Conservation (phyloP, 2,329 filamentous ascomycete genomes). For the Magnaporthiopsis incrustans region DNA sequence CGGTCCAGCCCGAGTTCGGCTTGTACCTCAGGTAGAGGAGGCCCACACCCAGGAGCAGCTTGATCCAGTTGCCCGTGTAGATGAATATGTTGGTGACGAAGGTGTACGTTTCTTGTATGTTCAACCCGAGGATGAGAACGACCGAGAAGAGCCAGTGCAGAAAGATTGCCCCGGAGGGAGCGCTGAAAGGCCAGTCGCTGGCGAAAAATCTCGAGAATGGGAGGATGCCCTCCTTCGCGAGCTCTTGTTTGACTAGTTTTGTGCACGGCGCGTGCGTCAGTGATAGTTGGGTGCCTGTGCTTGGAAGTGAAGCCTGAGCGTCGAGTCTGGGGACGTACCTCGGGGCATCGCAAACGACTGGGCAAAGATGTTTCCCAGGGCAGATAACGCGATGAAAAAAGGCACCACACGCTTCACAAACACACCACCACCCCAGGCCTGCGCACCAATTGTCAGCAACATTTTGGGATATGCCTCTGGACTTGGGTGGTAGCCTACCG, state of each 20-base stretch:
- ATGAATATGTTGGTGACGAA: conserved; percentile 26
- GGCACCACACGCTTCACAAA: conserved; percentile 22
- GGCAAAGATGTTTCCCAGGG: conserved; percentile 24
- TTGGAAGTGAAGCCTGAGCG: no score
- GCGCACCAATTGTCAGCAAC: conserved; percentile 5
- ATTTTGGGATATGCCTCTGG: no score
- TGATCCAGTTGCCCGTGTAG: conserved; percentile 25
- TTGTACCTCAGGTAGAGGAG: conserved; percentile 23
- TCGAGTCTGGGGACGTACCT: conserved; percentile 7
- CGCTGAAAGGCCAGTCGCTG: conserved; percentile 25
- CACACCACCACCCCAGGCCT: conserved; percentile 21
- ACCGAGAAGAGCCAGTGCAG: conserved; percentile 26
- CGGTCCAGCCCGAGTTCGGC: conserved; percentile 18
- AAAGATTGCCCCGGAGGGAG: conserved; percentile 24
- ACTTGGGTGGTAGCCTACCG: conserved; percentile 9
- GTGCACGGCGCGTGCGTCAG: no score
- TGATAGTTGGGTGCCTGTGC: no score
- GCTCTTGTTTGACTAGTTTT: conserved; percentile 24
- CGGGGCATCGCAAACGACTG: conserved; percentile 24
- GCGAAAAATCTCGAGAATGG: conserved; percentile 26
- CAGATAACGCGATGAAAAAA: conserved; percentile 23
- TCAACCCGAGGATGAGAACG: conserved; percentile 22
- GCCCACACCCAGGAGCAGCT: conserved; percentile 19
- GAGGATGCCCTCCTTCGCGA: conserved; percentile 26
- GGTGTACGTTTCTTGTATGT: conserved; percentile 20